phyloP scores from a whole-genome alignment of 179 eudicot species.

The Heliamphora pulchella region DNA sequence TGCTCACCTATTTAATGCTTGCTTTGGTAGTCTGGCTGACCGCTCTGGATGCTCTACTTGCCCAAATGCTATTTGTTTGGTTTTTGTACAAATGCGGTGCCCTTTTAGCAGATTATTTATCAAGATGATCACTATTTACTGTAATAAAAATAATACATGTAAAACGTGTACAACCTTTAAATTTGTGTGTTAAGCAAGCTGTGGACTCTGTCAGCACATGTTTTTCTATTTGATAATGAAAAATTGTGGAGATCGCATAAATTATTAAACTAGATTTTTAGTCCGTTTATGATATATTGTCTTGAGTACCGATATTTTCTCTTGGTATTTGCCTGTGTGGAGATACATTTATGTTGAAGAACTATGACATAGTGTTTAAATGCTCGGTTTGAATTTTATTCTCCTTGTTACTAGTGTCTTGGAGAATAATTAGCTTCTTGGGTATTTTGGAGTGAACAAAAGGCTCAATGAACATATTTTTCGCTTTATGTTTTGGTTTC shows the following conservation, averaged over 20 bases:
- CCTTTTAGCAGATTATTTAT: too few species aligned
- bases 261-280: background rate
- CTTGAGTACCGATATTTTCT: background rate
- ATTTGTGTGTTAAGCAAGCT: background rate
- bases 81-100: too few species aligned
- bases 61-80: too few species aligned
- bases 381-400: background rate
- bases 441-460: background rate
- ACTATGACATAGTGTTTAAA: background rate
- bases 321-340: background rate
- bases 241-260: background rate
- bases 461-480: background rate
- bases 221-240: background rate
- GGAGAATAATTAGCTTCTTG: background rate
- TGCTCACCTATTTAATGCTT: too few species aligned
- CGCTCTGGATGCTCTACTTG: too few species aligned
- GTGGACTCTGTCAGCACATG: background rate
- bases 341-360: background rate
- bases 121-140: too few species aligned
- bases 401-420: background rate
- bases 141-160: too few species aligned
- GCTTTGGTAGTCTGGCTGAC: too few species aligned
- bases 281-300: background rate
- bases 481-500: background rate
- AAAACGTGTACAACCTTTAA: background rate